Evolutionary conservation across 768 basidiomycete species (phyloP), one percentile per base, ranked within the genome.

Genomic region (Collybia nuda): DNA sequence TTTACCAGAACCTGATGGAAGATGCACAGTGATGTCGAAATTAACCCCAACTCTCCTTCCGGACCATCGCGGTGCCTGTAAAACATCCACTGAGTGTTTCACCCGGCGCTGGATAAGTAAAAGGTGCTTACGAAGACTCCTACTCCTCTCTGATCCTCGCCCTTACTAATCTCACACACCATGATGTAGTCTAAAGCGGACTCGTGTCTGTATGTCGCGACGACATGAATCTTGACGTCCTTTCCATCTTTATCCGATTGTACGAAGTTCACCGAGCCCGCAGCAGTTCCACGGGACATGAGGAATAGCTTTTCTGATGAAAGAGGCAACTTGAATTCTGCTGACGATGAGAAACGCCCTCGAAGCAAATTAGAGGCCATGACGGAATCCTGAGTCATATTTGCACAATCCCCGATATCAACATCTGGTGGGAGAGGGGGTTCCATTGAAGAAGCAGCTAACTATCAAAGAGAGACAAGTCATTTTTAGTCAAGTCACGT

Each of bases 81-180:
- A 44, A 18, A 35, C 12, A 2, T 19, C 8, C 2, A 46, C 8
- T 22, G 8, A 15, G 19, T 6, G 1, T n/a, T 15, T 46, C 36
- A 3, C 43, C 15, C 28, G 19, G 14, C 9, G 37, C 11, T 9
- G 19, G 19, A 1, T 5, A 35, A 6, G 29, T 11, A 22, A 12
- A 22, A n/a, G 23, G 6, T 14, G 18, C 44, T 46, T 49, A 73
- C 72, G 37, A 71, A 69, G 28, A 73, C 59, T 3, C 72, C 71
- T 41, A 71, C 61, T 22, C 72, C 72, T 14, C 62, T 58, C 40
- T 67, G 61, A 8, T 58, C 63, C 1, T 58, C 58, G 0, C 48
- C 51, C 7, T 62, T 60, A 7, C 40, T 53, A 14, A 68, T 28
- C 26, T 55, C 44, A 51, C 72, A 73, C 2, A 59, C 67, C 37